Conservation (phyloP, 495 filamentous ascomycete species). For the Neurospora sp. region DNA sequence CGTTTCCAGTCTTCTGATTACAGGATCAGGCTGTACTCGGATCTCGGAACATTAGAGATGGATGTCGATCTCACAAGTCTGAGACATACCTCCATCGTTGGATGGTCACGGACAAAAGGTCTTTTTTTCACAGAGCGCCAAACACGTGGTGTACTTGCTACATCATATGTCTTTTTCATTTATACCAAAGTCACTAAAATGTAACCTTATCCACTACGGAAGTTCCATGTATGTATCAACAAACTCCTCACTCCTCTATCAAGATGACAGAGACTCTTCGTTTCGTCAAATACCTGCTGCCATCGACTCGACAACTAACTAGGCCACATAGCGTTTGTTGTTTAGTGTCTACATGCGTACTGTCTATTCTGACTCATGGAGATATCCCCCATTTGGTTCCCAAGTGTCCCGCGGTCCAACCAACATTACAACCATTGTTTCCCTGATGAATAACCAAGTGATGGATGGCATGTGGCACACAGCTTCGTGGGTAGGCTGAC, state of each 20-base stretch:
- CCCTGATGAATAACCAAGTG: background rate
- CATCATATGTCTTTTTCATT: background rate
- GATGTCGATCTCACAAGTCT: background rate
- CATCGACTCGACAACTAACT: background rate
- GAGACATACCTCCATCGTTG: background rate
- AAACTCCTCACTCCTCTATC: background rate
- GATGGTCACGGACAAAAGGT: background rate
- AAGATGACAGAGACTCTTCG: background rate
- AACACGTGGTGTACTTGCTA: background rate
- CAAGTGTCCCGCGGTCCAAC: background rate
- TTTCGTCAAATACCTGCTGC: background rate
- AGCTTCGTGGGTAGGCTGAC: background rate
- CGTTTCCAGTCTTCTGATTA: background rate
- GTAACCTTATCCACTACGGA: background rate
- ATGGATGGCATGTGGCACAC: background rate
- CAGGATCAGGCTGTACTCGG: background rate
- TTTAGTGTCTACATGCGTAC: background rate
- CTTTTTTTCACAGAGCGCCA: background rate
- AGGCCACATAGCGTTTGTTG: background rate
- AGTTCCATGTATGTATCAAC: background rate
- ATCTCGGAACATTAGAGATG: background rate
- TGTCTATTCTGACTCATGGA: background rate
- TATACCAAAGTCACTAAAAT: background rate
- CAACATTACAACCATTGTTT: background rate
- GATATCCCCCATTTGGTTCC: background rate